Evolutionary conservation across 2,329 filamentous ascomycete genomes (phyloP).

Genomic region (Aspergillus calidoustus): DNA sequence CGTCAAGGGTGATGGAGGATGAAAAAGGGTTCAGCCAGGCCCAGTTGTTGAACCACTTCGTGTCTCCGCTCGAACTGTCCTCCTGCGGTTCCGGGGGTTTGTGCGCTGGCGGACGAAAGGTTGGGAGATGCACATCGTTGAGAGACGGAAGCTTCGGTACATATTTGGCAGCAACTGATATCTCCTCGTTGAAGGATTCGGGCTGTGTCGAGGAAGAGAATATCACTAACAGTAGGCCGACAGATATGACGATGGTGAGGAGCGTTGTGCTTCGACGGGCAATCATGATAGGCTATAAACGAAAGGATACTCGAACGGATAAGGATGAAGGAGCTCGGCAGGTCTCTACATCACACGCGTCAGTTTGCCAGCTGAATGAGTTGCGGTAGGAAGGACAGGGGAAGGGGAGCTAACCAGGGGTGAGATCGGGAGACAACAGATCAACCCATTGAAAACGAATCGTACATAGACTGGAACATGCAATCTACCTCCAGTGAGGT

Average conservation of each 20-base stretch:
- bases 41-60: conserved; percentile 86
- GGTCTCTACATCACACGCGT: background rate
- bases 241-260: conserved; percentile 48
- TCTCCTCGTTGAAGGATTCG: conserved; percentile 27
- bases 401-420: background rate
- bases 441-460: background rate
- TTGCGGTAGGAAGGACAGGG: background rate
- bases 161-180: conserved; percentile 36
- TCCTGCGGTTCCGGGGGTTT: conserved; percentile 69
- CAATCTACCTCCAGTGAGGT: background rate
- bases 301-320: background rate
- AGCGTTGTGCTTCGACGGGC: conserved; percentile 47
- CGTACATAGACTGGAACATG: background rate
- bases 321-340: background rate
- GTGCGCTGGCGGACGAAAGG: conserved; percentile 72
- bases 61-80: conserved; percentile 77
- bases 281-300: conserved; percentile 36
- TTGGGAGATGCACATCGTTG: conserved; percentile 63
- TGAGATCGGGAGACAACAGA: background rate
- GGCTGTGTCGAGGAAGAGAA: conserved; percentile 46
- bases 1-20: conserved; percentile 75
- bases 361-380: background rate
- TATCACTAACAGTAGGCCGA: conserved; percentile 49
- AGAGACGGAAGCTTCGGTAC: conserved; percentile 50
- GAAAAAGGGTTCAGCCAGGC: conserved; percentile 92